These are phyloP conservation scores for Singerocomus inundabilis DNA, from an alignment of 1,284 basidiomycete species.

Conservation along the genomic window DNA sequence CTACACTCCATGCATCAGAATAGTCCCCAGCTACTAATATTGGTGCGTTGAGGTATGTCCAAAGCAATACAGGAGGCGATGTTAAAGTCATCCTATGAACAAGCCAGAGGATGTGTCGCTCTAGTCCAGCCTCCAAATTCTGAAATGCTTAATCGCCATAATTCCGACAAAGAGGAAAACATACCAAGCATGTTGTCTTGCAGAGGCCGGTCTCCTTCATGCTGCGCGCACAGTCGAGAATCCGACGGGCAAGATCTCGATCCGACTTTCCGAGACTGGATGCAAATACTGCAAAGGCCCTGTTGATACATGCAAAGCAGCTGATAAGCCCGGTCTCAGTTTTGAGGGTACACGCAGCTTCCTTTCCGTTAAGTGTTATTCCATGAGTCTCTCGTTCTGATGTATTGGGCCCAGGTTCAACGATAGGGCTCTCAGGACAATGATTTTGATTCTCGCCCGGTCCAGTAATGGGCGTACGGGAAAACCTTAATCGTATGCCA, in stretches of 20 bases:
- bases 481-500: conserved; percentile 50
- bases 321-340: conserved; percentile 48
- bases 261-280: conserved; percentile 37
- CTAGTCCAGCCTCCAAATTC: conserved; percentile 12
- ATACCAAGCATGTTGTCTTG: conserved; percentile 48
- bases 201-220: conserved; percentile 48
- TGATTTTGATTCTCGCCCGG: conserved; percentile 16
- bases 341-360: conserved; percentile 50
- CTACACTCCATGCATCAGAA: conserved; percentile 58
- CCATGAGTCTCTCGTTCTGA: conserved; percentile 41
- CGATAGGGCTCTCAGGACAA: conserved; percentile 14
- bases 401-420: conserved; percentile 11
- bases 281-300: conserved; percentile 40
- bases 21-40: conserved; percentile 48
- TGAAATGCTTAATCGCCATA: conserved; percentile 15
- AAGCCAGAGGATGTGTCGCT: conserved; percentile 29
- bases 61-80: conserved; percentile 57
- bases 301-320: conserved; percentile 56
- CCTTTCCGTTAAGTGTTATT: conserved; percentile 39
- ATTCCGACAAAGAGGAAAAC: conserved; percentile 21
- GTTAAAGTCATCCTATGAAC: conserved; percentile 46
- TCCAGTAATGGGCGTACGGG: conserved; percentile 14
- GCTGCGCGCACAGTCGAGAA: conserved; percentile 44
- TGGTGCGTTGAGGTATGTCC: conserved; percentile 61
- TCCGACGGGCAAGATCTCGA: conserved; percentile 34